Percentiles rank a stretch among this genome's conserved stretches.
Conservation (phyloP, 208 protist species). For the Borovskyia barvae region DNA sequence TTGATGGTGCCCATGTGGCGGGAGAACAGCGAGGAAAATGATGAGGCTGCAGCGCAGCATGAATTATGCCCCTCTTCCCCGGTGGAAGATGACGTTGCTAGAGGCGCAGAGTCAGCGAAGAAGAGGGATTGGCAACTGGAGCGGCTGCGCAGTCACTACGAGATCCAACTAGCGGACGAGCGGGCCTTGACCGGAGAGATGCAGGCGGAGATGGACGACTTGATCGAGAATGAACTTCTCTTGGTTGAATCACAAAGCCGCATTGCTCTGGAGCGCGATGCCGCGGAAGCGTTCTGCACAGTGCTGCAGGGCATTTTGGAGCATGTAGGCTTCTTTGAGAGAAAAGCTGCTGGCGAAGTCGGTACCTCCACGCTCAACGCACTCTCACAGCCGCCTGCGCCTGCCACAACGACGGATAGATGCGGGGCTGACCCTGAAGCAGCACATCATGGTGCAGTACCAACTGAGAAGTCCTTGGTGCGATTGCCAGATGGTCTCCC, state of each 20-base stretch:
- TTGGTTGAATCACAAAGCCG: conserved; percentile 44
- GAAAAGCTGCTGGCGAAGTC: too few species aligned
- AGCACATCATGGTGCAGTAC: too few species aligned
- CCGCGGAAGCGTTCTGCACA: conserved; percentile 5
- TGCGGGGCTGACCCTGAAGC: too few species aligned
- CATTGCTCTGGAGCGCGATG: conserved; percentile 25
- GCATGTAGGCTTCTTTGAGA: too few species aligned
- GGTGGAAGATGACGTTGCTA: background rate
- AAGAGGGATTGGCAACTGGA: conserved; percentile 14
- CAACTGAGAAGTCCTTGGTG: too few species aligned
- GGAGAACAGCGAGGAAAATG: too few species aligned
- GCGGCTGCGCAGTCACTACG: conserved; percentile 20
- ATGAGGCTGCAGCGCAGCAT: too few species aligned
- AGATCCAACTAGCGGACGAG: conserved; percentile 38
- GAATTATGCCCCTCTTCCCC: background rate
- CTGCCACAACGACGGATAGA: too few species aligned
- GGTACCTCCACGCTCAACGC: too few species aligned
- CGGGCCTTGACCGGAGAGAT: conserved; percentile 55
- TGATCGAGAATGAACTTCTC: conserved; percentile 48
- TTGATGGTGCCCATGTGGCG: too few species aligned
- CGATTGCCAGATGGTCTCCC: too few species aligned
- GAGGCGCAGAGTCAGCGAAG: conserved; percentile 4
- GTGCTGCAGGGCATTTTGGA: background rate
- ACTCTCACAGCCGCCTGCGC: too few species aligned
- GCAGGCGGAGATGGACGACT: conserved; percentile 70